These are phyloP conservation scores for Hypoxylon rubiginosum DNA, from an alignment of 2,329 filamentous ascomycete species.

Conservation along the genomic window DNA sequence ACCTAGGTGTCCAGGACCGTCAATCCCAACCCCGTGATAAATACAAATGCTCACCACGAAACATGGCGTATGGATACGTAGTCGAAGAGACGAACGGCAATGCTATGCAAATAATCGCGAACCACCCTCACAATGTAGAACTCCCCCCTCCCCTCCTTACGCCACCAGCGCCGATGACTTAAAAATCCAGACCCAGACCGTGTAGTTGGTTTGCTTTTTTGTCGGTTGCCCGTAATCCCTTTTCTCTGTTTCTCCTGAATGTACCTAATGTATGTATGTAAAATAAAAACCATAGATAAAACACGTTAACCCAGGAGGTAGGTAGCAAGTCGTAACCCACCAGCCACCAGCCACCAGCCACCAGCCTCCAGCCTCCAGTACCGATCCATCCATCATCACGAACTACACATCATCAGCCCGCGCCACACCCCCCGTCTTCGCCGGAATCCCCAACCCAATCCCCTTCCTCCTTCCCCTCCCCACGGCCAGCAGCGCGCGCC, in stretches of 20 bases:
- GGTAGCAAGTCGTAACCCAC: no score
- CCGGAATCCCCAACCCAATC: constrained; percentile 71
- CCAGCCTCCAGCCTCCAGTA: no score
- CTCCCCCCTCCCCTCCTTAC: background rate
- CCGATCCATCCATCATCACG: background rate
- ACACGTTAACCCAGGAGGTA: no score
- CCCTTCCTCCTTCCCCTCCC: constrained; percentile 76
- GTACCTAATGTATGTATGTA: no score
- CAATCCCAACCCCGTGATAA: no score
- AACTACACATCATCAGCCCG: no score
- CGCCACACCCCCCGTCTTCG: background rate
- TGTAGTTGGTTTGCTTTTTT: constrained; percentile 11
- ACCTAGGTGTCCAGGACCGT: no score
- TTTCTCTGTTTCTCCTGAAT: background rate
- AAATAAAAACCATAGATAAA: no score
- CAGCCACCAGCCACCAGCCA: no score
- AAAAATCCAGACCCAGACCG: background rate
- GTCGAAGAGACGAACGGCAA: background rate
- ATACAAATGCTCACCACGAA: background rate
- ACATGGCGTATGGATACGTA: background rate
- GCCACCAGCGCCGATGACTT: background rate
- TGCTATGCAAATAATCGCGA: background rate
- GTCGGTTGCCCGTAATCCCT: constrained; percentile 33
- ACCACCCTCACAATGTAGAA: constrained; percentile 2
- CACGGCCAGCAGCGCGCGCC: constrained; percentile 78